Evolutionary conservation across 78 protist genomes (phyloP).

Genomic region (Chrysochromulina tobinii): DNA sequence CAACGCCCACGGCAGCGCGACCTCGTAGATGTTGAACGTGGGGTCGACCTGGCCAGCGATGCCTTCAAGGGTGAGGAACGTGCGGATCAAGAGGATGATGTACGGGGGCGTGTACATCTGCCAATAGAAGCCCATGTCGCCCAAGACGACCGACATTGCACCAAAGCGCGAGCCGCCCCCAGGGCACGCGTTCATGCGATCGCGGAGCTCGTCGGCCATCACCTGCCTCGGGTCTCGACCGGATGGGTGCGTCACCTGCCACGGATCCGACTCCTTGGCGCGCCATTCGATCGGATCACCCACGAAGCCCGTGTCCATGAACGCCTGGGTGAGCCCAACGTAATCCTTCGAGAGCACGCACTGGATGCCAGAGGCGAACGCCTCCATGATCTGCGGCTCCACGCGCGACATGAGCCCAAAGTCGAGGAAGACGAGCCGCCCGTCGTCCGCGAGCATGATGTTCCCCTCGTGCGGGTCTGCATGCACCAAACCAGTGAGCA

Average conservation of each 20-base stretch:
- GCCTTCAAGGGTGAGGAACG: conserved; percentile 22
- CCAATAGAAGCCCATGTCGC: conserved; percentile 14
- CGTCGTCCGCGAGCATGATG: conserved; percentile 7
- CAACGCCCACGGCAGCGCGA: conserved; percentile 23
- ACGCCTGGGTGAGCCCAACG: not conserved
- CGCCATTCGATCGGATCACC: not conserved
- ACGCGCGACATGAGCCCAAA: conserved; percentile 4
- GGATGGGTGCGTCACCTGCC: not conserved
- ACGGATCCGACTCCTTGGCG: not conserved
- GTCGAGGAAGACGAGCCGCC: not conserved
- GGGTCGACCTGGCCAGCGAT: conserved; percentile 16
- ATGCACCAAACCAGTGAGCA: not conserved
- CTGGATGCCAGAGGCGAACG: not conserved
- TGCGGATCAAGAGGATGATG: conserved; percentile 35
- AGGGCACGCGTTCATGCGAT: not conserved
- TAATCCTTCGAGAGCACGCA: not conserved
- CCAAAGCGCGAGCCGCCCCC: conserved; percentile 5
- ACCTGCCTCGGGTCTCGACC: not conserved
- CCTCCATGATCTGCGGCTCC: conserved; percentile 7
- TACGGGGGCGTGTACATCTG: not conserved
- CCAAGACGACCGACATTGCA: conserved; percentile 3
- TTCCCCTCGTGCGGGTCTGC: conserved; percentile 5
- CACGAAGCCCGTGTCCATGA: not conserved
- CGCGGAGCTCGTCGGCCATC: not conserved
- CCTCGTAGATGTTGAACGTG: conserved; percentile 28